Conservation (phyloP, 2,329 filamentous ascomycete species). For the Monilinia laxa region DNA sequence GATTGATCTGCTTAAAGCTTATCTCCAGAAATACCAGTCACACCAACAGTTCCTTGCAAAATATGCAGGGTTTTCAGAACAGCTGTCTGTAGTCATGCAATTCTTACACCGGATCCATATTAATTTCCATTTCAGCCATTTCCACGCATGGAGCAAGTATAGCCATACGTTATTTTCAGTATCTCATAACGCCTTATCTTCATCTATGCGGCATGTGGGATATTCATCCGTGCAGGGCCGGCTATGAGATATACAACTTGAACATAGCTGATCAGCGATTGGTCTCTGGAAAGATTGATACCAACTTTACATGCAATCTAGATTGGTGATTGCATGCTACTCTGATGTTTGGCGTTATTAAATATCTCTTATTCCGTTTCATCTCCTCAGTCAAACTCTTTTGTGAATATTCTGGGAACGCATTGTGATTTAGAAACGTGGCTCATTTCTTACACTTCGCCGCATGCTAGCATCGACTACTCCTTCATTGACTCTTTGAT, state of each 20-base stretch:
- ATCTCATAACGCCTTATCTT: slow-evolving; percentile 24
- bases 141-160: slow-evolving; percentile 24
- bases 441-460: background rate
- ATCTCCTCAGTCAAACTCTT: background rate
- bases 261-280: slow-evolving; percentile 33
- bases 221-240: slow-evolving; percentile 36
- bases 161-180: slow-evolving; percentile 27
- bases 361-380: slow-evolving; percentile 8
- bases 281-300: slow-evolving; percentile 18
- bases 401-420: background rate
- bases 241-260: slow-evolving; percentile 35
- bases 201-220: slow-evolving; percentile 29
- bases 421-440: slow-evolving; percentile 1
- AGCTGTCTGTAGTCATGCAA: slow-evolving; percentile 24
- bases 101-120: slow-evolving; percentile 24
- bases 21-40: background rate
- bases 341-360: slow-evolving; percentile 18
- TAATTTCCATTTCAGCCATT: slow-evolving; percentile 35
- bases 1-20: slow-evolving; percentile 10
- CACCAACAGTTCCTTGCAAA: slow-evolving; percentile 17
- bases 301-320: slow-evolving; percentile 3
- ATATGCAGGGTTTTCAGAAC: slow-evolving; percentile 21
- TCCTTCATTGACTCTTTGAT: background rate
- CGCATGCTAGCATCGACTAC: background rate
- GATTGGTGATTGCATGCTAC: background rate